Evolutionary conservation across 805 yeast genomes (phyloP), one percentile per base, ranked within the genome.

Genomic region (Pichia nakasei): DNA sequence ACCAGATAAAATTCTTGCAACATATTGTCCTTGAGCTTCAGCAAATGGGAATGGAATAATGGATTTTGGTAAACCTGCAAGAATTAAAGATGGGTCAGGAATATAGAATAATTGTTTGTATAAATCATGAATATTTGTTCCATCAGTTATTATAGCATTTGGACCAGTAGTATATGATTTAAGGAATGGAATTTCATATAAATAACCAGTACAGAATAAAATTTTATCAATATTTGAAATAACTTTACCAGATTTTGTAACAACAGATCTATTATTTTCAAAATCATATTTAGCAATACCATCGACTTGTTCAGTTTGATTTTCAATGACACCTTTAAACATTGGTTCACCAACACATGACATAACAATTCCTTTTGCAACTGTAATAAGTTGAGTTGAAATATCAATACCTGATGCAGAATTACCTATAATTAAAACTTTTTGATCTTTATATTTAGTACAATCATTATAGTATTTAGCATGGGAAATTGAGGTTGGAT

Each of bases 191-290:
- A 75, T 67, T 32, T 76, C 72, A 54, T 78, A 78, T 38, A 76
- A 65, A 59, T 83, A 85, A 1, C 95, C 95, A 0, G 95, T 85
- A 40, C 85, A 83, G 57, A 79, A 82, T 9, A 85, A 64, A 9
- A 85, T 64, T 20, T 56, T 54, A 48, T 84, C 89, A 35, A 83
- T 72, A 32, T 66, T 67, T 1, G 52, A 51, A 3, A 80, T 46
- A 11, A 52, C 58, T 3, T 59, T 50, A 2, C 82, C 87, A 49
- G 76, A 77, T 4, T 52, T 65, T 45, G 80, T 74, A 12, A 59
- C 54, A 2, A 79, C 70, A 0, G 66, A 53, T 38, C 60, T 57
- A 22, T 53, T 48, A 18, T 57, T 51, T 12, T 52, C 51, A 26
- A 50, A 53, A 35, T 60, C 57, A 39, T 56, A 61, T 34, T 51